Percentiles rank a stretch among this genome's conserved stretches.
Conservation (phyloP, 2,329 filamentous ascomycete genomes). For the Trichoderma sp. region DNA sequence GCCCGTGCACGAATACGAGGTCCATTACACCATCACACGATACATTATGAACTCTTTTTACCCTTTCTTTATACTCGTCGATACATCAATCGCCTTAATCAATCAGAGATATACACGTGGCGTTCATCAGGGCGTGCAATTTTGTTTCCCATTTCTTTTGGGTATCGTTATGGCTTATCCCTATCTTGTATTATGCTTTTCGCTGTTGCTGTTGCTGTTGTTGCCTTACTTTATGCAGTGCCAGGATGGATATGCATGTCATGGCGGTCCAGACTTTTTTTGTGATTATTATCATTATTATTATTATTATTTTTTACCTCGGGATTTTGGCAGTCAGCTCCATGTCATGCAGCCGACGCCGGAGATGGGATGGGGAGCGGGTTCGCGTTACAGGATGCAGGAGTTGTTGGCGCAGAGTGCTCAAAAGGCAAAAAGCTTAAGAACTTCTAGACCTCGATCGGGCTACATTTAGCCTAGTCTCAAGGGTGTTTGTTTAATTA, state of each 20-base stretch:
- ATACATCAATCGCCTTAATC: background rate
- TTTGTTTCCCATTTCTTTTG: background rate
- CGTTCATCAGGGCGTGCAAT: background rate
- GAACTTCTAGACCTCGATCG: slow-evolving; percentile 20
- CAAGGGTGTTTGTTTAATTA: slow-evolving; percentile 18
- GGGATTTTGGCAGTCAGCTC: background rate
- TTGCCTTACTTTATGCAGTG: background rate
- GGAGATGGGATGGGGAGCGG: background rate
- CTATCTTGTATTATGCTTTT: background rate
- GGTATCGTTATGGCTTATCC: background rate
- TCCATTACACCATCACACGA: background rate
- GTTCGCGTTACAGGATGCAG: background rate
- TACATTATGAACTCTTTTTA: background rate
- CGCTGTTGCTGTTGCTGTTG: no score
- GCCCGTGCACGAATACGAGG: background rate
- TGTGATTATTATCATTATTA: background rate
- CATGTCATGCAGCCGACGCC: background rate
- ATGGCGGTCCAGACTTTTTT: background rate
- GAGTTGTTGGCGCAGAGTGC: slow-evolving; percentile 4
- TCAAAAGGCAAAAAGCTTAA: background rate
- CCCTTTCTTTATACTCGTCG: background rate
- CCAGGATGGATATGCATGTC: background rate
- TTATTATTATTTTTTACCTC: background rate
- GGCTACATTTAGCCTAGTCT: slow-evolving; percentile 5
- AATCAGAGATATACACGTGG: background rate